Evolutionary conservation across 2,329 filamentous ascomycete species (phyloP), one percentile per base, ranked within the genome.

Genomic region (Colletotrichum aenigma): DNA sequence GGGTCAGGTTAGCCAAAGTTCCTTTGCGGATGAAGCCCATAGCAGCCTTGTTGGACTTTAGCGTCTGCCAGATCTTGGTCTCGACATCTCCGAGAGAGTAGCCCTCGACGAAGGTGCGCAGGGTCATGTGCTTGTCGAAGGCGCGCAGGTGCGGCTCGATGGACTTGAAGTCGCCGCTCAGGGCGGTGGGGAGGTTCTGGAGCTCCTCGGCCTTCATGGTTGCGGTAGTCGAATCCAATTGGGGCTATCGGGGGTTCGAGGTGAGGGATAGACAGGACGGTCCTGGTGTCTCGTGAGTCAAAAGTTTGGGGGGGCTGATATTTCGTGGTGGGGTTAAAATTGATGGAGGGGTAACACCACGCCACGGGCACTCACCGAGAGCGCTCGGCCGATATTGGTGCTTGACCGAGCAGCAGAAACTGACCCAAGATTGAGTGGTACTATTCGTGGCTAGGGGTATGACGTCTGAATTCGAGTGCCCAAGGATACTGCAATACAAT

Each of bases 1-100:
- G 92, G 70, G 92, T 91, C 76, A 98, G 85, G 84, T 97, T 98
- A 75, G 90, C 88, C 79, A 96, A 91, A 32, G 91, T 87, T 60
- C 93, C 94, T 86, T 95, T 95, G 86, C 95, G 94, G 80, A 98
- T 89, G 79, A 94, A 95, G 6, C 94, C 92, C 79, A 94, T 90
- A 21, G 95, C 94, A n/a, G 96, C 94, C 77, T 95, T 93, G 87
- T 98, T 98, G 80, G 91, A 93, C 73, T 95, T 93, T 70, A 98
- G 90, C 7, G 94, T 93, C 80, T 94, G 91, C 95, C 95, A 98
- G 78, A 98, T 90, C 81, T 94, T 94, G 78, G 93, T 91, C 84
- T 98, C 96, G 78, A 94, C 89, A 56, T 95, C 92, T 74, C 93
- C 93, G 66, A 97, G 88, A 30, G 88, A 88, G 88, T 98, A 96